Conservation (phyloP, 2,329 filamentous ascomycete species). For the Diaporthe capsici region DNA sequence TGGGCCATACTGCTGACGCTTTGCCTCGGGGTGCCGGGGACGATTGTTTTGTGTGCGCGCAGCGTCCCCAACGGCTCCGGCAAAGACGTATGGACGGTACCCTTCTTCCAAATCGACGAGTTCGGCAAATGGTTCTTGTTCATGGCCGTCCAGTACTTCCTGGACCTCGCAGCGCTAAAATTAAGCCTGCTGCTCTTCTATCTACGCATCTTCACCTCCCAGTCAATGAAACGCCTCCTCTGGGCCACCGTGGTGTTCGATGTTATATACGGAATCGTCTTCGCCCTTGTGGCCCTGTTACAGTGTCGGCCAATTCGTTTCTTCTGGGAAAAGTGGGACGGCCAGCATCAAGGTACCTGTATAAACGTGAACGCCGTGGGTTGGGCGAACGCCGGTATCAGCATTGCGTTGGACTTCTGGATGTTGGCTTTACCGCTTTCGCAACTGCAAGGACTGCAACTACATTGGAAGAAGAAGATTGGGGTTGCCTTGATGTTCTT, state of each 20-base stretch:
- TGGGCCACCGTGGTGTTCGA: conserved; percentile 29
- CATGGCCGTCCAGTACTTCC: conserved; percentile 43
- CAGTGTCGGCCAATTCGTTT: conserved; percentile 57
- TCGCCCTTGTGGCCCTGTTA: conserved; percentile 52
- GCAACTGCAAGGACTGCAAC: conserved; percentile 52
- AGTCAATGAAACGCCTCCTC: conserved; percentile 30
- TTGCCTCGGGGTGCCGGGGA: conserved; percentile 40
- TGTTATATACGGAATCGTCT: conserved; percentile 46
- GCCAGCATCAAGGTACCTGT: conserved; percentile 56
- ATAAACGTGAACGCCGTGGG: conserved; percentile 56
- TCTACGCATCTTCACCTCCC: conserved; percentile 33
- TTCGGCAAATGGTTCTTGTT: conserved; percentile 47
- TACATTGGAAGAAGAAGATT: conserved; percentile 59
- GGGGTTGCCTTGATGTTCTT: conserved; percentile 59
- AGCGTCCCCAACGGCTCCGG: conserved; percentile 45
- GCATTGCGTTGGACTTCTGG: conserved; percentile 58
- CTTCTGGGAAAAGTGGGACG: conserved; percentile 60
- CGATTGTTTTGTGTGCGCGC: conserved; percentile 36
- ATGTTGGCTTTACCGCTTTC: conserved; percentile 59
- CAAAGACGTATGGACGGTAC: conserved; percentile 49
- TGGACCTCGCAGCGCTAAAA: conserved; percentile 35
- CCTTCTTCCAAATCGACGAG: conserved; percentile 45
- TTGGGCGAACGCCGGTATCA: conserved; percentile 59
- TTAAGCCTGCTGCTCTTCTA: conserved; percentile 38
- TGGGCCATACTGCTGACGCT: conserved; percentile 40